phyloP scores from a whole-genome alignment of 306 rosid genomes.

The Vigna trinervia region DNA sequence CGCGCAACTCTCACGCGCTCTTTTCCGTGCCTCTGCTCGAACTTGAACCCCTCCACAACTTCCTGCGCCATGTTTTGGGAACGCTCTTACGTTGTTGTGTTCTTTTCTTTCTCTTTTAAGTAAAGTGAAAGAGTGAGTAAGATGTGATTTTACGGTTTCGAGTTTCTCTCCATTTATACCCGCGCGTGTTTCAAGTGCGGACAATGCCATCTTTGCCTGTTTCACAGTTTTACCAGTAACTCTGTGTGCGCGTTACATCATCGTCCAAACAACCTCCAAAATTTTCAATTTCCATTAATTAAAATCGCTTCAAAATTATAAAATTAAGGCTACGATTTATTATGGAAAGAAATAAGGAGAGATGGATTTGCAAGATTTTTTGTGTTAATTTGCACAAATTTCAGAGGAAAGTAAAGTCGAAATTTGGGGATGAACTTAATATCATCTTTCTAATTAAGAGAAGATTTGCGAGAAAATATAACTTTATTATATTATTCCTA shows the following conservation, averaged over 20 bases:
- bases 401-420: no score
- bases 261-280: not conserved
- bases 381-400: no score
- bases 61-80: constrained; percentile 50
- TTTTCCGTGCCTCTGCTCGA: constrained; percentile 92
- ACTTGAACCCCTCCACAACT: constrained; percentile 60
- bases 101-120: not conserved
- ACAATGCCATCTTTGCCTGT: constrained; percentile 16
- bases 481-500: no score
- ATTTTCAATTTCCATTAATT: not conserved
- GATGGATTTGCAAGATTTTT: no score
- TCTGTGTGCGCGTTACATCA: constrained; percentile 32
- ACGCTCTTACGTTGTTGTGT: not conserved
- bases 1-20: constrained; percentile 85
- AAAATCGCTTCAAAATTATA: no score
- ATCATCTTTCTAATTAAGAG: no score
- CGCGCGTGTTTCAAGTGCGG: not conserved
- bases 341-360: no score
- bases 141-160: not conserved
- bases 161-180: not conserved
- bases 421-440: no score
- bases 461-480: no score
- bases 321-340: no score
- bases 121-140: not conserved
- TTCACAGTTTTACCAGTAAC: not conserved